A percentile compares a stretch with the other conserved stretches of the same genome.
These are phyloP conservation scores for Solanum piurae DNA, from an alignment of 257 asterid genomes.

Conservation along the genomic window DNA sequence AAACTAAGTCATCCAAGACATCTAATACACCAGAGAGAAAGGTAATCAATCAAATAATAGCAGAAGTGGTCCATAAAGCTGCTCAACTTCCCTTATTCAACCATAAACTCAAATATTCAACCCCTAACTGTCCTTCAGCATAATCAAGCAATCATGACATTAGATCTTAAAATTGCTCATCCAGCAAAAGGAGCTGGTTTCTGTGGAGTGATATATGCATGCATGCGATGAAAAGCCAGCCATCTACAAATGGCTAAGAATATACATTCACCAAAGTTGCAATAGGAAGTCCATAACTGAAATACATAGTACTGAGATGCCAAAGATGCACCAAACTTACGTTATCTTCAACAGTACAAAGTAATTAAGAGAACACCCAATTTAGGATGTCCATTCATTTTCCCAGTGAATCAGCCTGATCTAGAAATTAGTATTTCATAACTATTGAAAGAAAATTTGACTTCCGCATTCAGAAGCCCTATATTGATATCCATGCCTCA, in stretches of 20 bases:
- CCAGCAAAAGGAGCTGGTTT: not conserved
- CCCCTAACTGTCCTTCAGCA: not conserved
- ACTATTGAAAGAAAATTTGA: not conserved
- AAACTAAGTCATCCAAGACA: not conserved
- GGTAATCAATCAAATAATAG: not conserved
- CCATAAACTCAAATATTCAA: not conserved
- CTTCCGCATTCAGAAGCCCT: not conserved
- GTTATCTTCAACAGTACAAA: not conserved
- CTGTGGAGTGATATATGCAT: not conserved
- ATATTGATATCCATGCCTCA: too few relatives aligned
- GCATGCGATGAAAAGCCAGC: not conserved
- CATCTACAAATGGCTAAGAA: not conserved
- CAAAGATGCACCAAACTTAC: not conserved
- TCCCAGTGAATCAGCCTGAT: not conserved
- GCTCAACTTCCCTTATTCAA: not conserved
- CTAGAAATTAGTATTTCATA: not conserved
- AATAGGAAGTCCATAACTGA: not conserved
- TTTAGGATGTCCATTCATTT: not conserved
- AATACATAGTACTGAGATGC: not conserved
- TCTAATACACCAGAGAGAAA: not conserved
- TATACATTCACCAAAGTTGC: not conserved
- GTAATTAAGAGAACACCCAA: not conserved
- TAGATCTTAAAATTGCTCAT: not conserved
- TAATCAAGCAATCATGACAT: not conserved
- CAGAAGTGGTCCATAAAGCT: not conserved